These are phyloP conservation scores for Thelonectria blattea DNA, from an alignment of 2,329 filamentous ascomycete genomes.

Conservation along the genomic window DNA sequence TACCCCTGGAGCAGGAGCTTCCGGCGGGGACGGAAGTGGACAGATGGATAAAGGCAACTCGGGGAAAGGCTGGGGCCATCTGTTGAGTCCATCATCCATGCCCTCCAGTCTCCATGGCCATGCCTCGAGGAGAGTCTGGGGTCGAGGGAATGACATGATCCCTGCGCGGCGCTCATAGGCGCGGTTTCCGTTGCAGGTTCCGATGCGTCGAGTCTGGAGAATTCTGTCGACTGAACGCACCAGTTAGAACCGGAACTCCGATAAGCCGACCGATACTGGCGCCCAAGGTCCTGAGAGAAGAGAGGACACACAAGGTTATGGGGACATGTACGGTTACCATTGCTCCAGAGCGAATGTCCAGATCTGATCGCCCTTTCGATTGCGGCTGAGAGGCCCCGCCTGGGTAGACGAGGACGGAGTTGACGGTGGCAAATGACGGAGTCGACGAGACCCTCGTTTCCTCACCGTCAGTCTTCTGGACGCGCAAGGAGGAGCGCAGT, in stretches of 20 bases:
- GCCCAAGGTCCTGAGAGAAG: not conserved
- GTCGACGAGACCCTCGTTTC: not conserved
- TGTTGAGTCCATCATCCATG: not conserved
- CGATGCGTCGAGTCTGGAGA: slow-evolving; percentile 5
- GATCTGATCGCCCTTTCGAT: slow-evolving; percentile 8
- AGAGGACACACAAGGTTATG: not conserved
- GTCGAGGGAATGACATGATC: slow-evolving; percentile 18
- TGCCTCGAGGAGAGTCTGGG: slow-evolving; percentile 16
- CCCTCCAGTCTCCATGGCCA: slow-evolving; percentile 4
- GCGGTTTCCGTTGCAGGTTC: slow-evolving; percentile 20
- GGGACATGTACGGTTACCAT: not conserved
- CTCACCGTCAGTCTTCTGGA: not conserved
- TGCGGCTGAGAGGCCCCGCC: slow-evolving; percentile 11
- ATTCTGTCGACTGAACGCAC: slow-evolving; percentile 3
- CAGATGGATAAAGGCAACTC: slow-evolving; percentile 18
- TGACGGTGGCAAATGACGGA: not conserved
- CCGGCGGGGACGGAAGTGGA: slow-evolving; percentile 13
- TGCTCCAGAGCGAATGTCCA: not conserved
- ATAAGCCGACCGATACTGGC: slow-evolving; percentile 4
- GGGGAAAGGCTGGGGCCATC: slow-evolving; percentile 15
- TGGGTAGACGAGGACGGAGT: not conserved
- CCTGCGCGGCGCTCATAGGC: slow-evolving; percentile 17
- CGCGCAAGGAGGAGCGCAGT: not conserved
- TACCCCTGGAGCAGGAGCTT: not conserved
- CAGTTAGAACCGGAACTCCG: slow-evolving; percentile 10